These are phyloP conservation scores for Aspergillus thermomutatus DNA, from an alignment of 2,329 filamentous ascomycete species.

Conservation along the genomic window DNA sequence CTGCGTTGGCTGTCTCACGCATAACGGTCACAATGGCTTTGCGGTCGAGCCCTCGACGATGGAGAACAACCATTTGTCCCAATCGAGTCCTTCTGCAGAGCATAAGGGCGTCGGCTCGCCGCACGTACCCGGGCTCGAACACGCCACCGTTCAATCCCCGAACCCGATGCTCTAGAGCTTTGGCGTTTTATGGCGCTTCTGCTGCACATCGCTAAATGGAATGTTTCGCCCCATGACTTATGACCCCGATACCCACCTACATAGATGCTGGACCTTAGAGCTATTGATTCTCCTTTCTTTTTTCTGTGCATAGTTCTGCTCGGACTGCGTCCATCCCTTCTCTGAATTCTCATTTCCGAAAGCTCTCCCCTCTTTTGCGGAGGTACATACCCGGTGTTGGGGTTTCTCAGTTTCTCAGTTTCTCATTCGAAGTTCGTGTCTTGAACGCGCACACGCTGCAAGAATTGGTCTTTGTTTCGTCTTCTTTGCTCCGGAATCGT, in stretches of 20 bases:
- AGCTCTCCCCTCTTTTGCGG: not conserved
- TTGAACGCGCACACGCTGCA: not conserved
- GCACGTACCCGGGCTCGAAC: conserved; percentile 16
- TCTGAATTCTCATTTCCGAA: not conserved
- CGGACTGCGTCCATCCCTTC: not conserved
- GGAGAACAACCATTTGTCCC: conserved; percentile 1
- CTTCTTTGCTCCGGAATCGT: not conserved
- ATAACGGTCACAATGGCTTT: conserved; percentile 49
- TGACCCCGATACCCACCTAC: conserved; percentile 27
- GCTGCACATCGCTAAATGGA: not conserved
- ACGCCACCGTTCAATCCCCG: conserved; percentile 18
- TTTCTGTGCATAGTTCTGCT: conserved; percentile 4
- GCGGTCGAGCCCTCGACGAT: conserved; percentile 25
- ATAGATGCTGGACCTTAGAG: conserved; percentile 15
- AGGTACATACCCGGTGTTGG: not conserved
- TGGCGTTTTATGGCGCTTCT: not conserved
- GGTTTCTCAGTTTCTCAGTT: not conserved
- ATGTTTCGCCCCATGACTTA: conserved; percentile 13
- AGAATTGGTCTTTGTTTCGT: not conserved
- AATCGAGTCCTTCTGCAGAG: conserved; percentile 1
- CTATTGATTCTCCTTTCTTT: conserved; percentile 3
- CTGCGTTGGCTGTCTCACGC: conserved; percentile 53
- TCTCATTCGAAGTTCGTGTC: not conserved
- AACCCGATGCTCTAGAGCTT: conserved; percentile 19
- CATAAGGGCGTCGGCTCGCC: conserved; percentile 8